phyloP scores from a whole-genome alignment of 2,329 filamentous ascomycete genomes.

The Leptographium galeiforme region DNA sequence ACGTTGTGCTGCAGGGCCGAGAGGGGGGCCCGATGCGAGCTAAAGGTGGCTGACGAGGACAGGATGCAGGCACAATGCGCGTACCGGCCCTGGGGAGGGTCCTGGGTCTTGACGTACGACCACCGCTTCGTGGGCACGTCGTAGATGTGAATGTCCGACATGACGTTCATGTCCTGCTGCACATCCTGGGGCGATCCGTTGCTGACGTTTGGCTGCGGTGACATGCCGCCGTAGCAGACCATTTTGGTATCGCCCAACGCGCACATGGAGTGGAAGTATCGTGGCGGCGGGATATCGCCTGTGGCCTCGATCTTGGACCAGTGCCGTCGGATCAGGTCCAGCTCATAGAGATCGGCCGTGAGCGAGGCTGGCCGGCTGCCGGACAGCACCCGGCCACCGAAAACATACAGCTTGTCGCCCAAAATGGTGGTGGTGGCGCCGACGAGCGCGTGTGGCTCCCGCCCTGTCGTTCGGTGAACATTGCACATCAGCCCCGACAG shows the following conservation, averaged over 20 bases:
- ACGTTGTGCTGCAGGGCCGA: conserved; percentile 87
- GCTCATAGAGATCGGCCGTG: conserved; percentile 82
- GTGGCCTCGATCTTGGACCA: conserved; percentile 81
- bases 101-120: conserved; percentile 69
- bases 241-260: conserved; percentile 87
- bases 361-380: conserved; percentile 65
- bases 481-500: conserved; percentile 57
- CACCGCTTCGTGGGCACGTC: conserved; percentile 72
- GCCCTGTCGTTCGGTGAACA: conserved; percentile 74
- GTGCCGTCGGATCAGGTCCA: conserved; percentile 80
- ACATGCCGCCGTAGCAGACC: conserved; percentile 98
- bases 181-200: conserved; percentile 40
- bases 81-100: conserved; percentile 85
- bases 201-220: conserved; percentile 49
- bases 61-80: conserved; percentile 91
- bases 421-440: conserved; percentile 91
- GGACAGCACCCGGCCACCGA: conserved; percentile 81
- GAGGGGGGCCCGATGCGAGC: conserved; percentile 68
- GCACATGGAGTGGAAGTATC: conserved; percentile 97
- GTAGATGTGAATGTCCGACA: conserved; percentile 96
- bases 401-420: conserved; percentile 93
- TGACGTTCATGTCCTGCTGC: conserved; percentile 81
- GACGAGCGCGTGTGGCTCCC: conserved; percentile 80
- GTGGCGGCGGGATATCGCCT: conserved; percentile 76
- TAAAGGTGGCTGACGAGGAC: conserved; percentile 76